Conservation (phyloP, 768 basidiomycete species). For the Hygrophorus russula region DNA sequence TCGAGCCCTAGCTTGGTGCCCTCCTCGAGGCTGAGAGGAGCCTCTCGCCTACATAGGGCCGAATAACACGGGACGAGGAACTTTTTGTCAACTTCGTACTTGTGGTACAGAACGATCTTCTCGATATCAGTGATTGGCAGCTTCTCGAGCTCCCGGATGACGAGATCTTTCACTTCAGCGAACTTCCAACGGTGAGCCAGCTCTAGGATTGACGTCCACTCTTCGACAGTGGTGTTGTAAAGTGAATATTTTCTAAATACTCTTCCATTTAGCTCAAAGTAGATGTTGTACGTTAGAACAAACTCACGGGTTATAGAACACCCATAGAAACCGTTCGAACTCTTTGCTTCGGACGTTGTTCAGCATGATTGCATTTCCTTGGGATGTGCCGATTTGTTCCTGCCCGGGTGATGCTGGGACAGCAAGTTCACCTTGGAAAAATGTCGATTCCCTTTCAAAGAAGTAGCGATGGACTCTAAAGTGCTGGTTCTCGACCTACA, state of each 20-base stretch:
- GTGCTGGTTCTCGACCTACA: constrained; percentile 38
- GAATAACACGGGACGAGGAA: constrained; percentile 44
- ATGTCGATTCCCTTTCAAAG: constrained; percentile 37
- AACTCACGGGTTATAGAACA: constrained; percentile 43
- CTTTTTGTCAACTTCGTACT: constrained; percentile 34
- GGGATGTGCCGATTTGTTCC: constrained; percentile 23
- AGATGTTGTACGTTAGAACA: constrained; percentile 4
- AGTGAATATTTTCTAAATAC: constrained; percentile 41
- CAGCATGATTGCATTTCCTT: constrained; percentile 31
- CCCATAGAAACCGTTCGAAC: constrained; percentile 40
- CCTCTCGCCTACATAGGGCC: constrained; percentile 36
- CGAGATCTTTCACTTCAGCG: constrained; percentile 41
- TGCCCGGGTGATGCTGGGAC: constrained; percentile 21
- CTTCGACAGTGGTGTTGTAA: constrained; percentile 35
- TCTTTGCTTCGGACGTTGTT: constrained; percentile 26
- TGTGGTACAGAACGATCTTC: constrained; percentile 41
- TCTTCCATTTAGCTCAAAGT: not conserved
- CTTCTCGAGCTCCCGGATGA: constrained; percentile 47
- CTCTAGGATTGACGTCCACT: constrained; percentile 51
- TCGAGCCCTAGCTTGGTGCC: constrained; percentile 44
- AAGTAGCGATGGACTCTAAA: constrained; percentile 47
- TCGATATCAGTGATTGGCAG: constrained; percentile 24
- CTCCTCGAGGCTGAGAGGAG: constrained; percentile 42
- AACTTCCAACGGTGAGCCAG: constrained; percentile 52
- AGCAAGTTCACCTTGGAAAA: constrained; percentile 28